Conservation (phyloP, 2,329 filamentous ascomycete species). For the Septoria petroselini region DNA sequence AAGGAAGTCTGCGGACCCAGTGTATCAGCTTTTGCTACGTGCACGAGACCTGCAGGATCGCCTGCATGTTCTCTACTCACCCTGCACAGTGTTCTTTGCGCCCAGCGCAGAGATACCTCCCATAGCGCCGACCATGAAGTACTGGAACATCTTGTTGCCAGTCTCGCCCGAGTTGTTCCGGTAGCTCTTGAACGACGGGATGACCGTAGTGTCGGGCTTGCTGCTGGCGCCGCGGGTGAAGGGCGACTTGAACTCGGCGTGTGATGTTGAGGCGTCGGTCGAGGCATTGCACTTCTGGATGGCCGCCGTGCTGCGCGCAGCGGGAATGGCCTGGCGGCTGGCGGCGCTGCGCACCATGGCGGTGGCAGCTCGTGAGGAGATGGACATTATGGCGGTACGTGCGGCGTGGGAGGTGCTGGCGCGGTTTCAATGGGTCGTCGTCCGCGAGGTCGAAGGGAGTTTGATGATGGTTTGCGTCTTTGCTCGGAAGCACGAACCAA, state of each 20-base stretch:
- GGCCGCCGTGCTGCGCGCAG: slow-evolving; percentile 45
- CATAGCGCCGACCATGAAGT: slow-evolving; percentile 98
- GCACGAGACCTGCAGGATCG: too few species aligned
- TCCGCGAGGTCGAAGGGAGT: slow-evolving; percentile 12
- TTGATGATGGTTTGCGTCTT: slow-evolving; percentile 7
- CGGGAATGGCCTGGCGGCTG: slow-evolving; percentile 45
- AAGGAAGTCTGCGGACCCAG: slow-evolving; percentile 73
- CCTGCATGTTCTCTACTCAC: slow-evolving; percentile 54
- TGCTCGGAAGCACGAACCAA: slow-evolving; percentile 5
- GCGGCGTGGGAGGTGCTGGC: slow-evolving; percentile 24
- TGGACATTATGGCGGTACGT: slow-evolving; percentile 46
- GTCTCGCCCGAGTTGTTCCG: slow-evolving; percentile 64
- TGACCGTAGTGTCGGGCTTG: slow-evolving; percentile 58
- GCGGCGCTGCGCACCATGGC: slow-evolving; percentile 49
- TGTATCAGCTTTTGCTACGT: slow-evolving; percentile 19
- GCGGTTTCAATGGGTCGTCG: slow-evolving; percentile 25
- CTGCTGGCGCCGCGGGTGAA: slow-evolving; percentile 48
- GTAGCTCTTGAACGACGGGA: slow-evolving; percentile 90
- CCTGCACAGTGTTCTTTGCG: slow-evolving; percentile 96
- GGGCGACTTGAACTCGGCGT: slow-evolving; percentile 52
- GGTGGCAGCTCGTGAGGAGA: slow-evolving; percentile 48
- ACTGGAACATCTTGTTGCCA: slow-evolving; percentile 83
- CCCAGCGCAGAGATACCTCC: slow-evolving; percentile 88
- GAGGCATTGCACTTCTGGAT: slow-evolving; percentile 43
- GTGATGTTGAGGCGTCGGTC: slow-evolving; percentile 36